These are phyloP conservation scores for Lophium mytilinum DNA, from an alignment of 495 filamentous ascomycete genomes.

Conservation along the genomic window DNA sequence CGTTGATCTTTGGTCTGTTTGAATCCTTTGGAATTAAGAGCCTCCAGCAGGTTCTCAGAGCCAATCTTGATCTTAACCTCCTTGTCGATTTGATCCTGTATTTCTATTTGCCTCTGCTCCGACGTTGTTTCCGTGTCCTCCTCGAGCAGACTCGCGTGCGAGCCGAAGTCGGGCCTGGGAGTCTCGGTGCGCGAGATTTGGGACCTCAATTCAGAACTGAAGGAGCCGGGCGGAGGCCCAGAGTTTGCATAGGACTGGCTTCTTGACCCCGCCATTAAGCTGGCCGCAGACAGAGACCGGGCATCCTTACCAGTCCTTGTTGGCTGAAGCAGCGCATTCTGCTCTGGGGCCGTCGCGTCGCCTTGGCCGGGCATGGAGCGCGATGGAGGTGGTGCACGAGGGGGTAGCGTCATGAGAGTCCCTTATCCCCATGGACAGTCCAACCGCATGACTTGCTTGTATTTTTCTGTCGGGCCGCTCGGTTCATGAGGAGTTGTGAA, in stretches of 20 bases:
- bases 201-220: constrained; percentile 81
- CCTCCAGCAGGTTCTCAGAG: constrained; percentile 94
- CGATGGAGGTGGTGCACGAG: constrained; percentile 12
- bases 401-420: constrained; percentile 30
- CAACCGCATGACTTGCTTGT: constrained; percentile 25
- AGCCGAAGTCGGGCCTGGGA: constrained; percentile 56
- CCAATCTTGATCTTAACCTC: constrained; percentile 97
- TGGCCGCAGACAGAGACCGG: constrained; percentile 28
- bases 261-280: constrained; percentile 20
- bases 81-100: constrained; percentile 77
- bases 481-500: constrained; percentile 16
- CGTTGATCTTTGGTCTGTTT: constrained; percentile 94
- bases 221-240: constrained; percentile 72
- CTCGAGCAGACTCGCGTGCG: constrained; percentile 54
- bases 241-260: constrained; percentile 28
- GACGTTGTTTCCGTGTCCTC: constrained; percentile 49
- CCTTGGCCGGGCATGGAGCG: constrained; percentile 24
- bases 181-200: constrained; percentile 59
- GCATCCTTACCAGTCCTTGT: constrained; percentile 32
- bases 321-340: constrained; percentile 26
- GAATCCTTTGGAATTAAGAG: constrained; percentile 84
- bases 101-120: constrained; percentile 64
- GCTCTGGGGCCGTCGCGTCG: constrained; percentile 21
- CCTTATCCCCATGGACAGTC: constrained; percentile 20
- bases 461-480: constrained; percentile 7